Conservation (phyloP, 148 eudicot genomes). For the Polygonum maritimum region DNA sequence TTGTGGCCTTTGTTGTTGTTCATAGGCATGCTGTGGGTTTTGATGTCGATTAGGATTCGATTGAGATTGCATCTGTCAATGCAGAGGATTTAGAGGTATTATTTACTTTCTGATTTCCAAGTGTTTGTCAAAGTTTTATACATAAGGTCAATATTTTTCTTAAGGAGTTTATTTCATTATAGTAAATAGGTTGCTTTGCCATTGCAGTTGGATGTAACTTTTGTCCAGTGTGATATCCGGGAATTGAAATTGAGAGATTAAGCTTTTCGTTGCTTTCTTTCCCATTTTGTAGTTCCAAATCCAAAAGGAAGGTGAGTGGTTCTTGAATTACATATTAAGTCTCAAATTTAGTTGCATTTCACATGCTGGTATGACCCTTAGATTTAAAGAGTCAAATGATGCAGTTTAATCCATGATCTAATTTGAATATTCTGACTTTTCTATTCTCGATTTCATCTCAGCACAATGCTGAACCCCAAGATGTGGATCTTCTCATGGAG, state of each 20-base stretch:
- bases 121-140: background rate
- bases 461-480: constrained; percentile 98
- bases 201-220: constrained; percentile 68
- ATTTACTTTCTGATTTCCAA: background rate
- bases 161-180: too few species aligned
- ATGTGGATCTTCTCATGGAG: constrained; percentile 97
- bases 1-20: too few species aligned
- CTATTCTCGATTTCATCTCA: constrained; percentile 21
- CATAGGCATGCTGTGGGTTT: background rate
- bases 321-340: background rate
- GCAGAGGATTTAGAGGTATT: constrained; percentile 91
- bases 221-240: constrained; percentile 61
- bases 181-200: background rate
- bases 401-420: background rate
- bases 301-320: too few species aligned
- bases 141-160: background rate
- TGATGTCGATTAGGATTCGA: constrained; percentile 73
- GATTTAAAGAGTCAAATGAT: background rate
- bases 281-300: too few species aligned
- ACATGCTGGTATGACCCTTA: constrained; percentile 60
- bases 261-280: too few species aligned
- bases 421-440: background rate
- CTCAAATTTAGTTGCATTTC: constrained; percentile 37
- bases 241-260: constrained; percentile 55
- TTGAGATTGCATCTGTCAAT: constrained; percentile 67